phyloP scores from a whole-genome alignment of 768 basidiomycete species.

The Infundibulicybe gibba region DNA sequence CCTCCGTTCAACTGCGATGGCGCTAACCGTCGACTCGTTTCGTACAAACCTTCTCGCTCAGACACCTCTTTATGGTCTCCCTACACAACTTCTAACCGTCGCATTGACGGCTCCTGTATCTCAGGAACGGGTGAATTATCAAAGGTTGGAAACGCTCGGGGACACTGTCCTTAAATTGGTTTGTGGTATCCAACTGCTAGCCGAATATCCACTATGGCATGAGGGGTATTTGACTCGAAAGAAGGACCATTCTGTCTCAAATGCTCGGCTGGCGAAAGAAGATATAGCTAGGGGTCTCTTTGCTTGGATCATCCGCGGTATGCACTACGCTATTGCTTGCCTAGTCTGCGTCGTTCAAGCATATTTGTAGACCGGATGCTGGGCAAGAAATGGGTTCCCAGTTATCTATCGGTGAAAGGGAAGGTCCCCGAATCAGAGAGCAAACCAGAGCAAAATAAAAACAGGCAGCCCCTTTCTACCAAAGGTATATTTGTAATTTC shows the following conservation, averaged over 20 bases:
- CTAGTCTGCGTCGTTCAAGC: neutral
- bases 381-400: constrained; percentile 50
- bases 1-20: constrained; percentile 54
- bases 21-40: constrained; percentile 47
- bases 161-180: constrained; percentile 73
- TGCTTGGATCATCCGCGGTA: constrained; percentile 68
- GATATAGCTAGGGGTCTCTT: constrained; percentile 49
- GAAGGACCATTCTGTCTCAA: constrained; percentile 75
- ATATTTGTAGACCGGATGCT: constrained; percentile 36
- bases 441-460: constrained; percentile 18
- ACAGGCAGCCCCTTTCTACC: constrained; percentile 53
- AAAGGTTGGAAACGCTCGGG: constrained; percentile 73
- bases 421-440: neutral
- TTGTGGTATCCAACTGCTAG: constrained; percentile 54
- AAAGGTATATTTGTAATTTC: constrained; percentile 45
- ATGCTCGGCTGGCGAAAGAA: constrained; percentile 64
- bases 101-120: constrained; percentile 65
- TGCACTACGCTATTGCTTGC: constrained; percentile 2
- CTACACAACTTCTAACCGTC: constrained; percentile 40
- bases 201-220: constrained; percentile 70
- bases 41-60: constrained; percentile 41
- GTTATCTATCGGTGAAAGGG: constrained; percentile 22
- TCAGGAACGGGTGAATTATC: constrained; percentile 58
- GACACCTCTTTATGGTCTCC: constrained; percentile 40
- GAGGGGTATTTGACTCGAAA: constrained; percentile 69